Conservation (phyloP, 2,329 filamentous ascomycete species). For the Cordyceps javanica region DNA sequence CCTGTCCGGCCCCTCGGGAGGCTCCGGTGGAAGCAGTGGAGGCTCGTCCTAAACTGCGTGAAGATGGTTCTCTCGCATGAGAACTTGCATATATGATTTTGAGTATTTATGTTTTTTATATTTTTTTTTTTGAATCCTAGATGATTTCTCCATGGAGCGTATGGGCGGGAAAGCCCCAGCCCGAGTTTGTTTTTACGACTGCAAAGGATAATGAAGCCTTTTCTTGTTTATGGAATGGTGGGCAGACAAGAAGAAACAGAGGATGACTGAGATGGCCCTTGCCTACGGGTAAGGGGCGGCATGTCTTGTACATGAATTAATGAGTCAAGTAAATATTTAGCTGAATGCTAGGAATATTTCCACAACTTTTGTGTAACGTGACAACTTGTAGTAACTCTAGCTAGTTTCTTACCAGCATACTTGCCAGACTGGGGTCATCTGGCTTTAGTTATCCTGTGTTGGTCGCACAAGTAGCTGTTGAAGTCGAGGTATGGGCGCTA, state of each 20-base stretch:
- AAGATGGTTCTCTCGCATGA: neutral
- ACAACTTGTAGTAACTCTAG: no score
- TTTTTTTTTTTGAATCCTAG: neutral
- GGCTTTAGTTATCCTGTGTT: no score
- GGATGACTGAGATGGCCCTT: conserved; percentile 1
- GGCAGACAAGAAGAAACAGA: neutral
- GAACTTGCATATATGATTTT: conserved; percentile 3
- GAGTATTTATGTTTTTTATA: conserved; percentile 2
- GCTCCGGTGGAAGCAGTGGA: neutral
- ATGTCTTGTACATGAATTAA: conserved; percentile 11
- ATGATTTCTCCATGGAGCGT: conserved; percentile 7
- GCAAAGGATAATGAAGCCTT: conserved; percentile 8
- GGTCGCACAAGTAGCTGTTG: no score
- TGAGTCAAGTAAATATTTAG: conserved; percentile 10
- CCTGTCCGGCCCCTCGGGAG: neutral
- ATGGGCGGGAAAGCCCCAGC: neutral
- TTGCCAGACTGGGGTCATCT: no score
- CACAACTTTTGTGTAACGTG: neutral
- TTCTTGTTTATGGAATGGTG: neutral
- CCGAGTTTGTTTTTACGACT: conserved; percentile 1
- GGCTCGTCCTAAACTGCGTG: neutral
- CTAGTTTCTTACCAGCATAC: no score
- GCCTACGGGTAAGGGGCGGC: neutral
- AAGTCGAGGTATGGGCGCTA: no score
- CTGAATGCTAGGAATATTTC: conserved; percentile 8